phyloP scores from a whole-genome alignment of 345 rosid genomes.

The Citrus trifoliata region DNA sequence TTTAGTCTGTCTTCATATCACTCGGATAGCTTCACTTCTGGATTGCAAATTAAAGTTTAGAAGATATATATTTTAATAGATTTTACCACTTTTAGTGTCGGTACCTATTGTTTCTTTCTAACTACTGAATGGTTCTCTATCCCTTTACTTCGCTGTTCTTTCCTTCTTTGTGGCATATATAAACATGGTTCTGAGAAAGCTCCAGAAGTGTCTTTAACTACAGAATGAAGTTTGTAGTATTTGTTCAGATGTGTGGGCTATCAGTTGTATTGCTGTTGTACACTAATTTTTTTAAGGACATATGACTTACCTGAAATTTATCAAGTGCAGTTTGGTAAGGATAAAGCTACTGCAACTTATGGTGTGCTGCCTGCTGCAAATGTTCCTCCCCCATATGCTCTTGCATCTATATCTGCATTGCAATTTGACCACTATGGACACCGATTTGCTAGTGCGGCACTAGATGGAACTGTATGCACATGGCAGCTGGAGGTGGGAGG shows the following conservation, averaged over 20 bases:
- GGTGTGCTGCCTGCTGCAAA: constrained; percentile 88
- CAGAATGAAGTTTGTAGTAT: constrained; percentile 1
- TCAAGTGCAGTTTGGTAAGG: constrained; percentile 68
- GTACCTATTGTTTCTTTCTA: background rate
- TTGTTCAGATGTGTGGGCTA: background rate
- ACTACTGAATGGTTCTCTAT: background rate
- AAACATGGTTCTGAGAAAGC: background rate
- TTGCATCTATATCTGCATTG: constrained; percentile 80
- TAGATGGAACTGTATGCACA: constrained; percentile 87
- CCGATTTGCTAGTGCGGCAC: constrained; percentile 82
- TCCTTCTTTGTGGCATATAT: background rate
- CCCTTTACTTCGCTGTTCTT: background rate
- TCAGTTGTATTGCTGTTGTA: constrained; percentile 9
- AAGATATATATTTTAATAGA: background rate
- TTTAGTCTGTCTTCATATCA: background rate
- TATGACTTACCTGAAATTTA: constrained; percentile 27
- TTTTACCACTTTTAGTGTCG: background rate
- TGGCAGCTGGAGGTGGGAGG: constrained; percentile 98
- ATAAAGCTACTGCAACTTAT: constrained; percentile 83
- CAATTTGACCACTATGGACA: constrained; percentile 85
- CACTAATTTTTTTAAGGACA: background rate
- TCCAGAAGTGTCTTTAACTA: background rate
- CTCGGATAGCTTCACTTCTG: background rate
- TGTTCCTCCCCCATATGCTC: constrained; percentile 86
- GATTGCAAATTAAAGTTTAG: background rate